Evolutionary conservation across 208 protist species (phyloP), one percentile per base, ranked within the genome.

Genomic region (Acanthamoeba sp.): DNA sequence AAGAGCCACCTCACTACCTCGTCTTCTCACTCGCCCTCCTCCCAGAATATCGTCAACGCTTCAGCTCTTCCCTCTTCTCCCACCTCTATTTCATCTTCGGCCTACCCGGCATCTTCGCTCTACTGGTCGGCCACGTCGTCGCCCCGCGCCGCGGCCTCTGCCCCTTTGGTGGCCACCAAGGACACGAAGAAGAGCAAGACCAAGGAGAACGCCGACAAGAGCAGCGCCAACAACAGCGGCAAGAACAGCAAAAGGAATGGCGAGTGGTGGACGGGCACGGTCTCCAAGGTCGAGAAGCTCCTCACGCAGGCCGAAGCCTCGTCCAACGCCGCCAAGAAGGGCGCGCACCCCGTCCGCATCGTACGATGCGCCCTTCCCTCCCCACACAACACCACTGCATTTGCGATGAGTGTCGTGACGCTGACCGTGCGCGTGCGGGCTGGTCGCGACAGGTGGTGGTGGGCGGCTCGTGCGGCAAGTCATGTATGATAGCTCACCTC

Each of bases 211-310:
- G 6, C 20, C 22, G 62, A n/a, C n/a, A n/a, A n/a, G n/a, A 7
- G 66, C 36, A 42, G n/a, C 36, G 29, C 66, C 22, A 76, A 76
- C 22, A 76, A 38, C 14, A 4, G 10, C 32, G 6, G 27, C 20
- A 36, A 27, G 22, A 16, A 76, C 32, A 34, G n/a, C 32, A 29
- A 76, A 9, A 76, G 40, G 66, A 76, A 40, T 24, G 7, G 66
- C 14, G 66, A 76, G 29, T 76, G 29, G n/a, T 76, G 66, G 66
- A 6, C 40, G 32, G 66, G 66, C 66, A 42, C 29, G 12, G 10
- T 76, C 66, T 76, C 66, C 29, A 76, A 42, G 66, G 66, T 76
- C 32, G 66, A 76, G 66, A 76, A 76, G 66, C 66, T 40, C 7
- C 66, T 76, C 62, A 62, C 12, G 16, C 62, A 69, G 62, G 7